Base-by-base conservation (phyloP, 768 basidiomycete genomes). In the Steccherinum ochraceum region DNA sequence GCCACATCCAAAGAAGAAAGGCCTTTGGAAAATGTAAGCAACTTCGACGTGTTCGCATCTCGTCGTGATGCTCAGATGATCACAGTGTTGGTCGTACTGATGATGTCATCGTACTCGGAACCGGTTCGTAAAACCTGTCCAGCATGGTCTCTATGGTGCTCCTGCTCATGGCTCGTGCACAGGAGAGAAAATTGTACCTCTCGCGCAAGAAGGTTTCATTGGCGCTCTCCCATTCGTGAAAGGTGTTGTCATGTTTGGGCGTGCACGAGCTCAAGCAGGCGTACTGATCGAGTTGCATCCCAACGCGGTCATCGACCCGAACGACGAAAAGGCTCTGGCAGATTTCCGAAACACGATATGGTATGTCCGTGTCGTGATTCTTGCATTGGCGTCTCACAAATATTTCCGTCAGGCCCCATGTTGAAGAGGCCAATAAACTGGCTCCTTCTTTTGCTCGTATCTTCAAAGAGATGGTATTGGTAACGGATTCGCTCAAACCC, bases 101-200 rank as follows among this genome's bases (percentile, higher is more conserved):
- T 51, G 75, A 77, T 46, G 73, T 73, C 50, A 72, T 76, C 50
- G 66, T 73, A 54, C 51, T 56, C 25, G 45, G 53, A 16, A 51
- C 52, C 11, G 56, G 56, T 55, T 20, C 5, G 50, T 35, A 18
- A 42, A 49, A 40, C 24, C 19, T n/a, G n/a, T n/a, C n/a, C n/a
- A n/a, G n/a, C n/a, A n/a, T n/a, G n/a, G 24, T 48, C 26, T 41
- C 20, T 24, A 23, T 42, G 51, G 13, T 73, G 72, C 12, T 57
- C n/a, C 20, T 47, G 13, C 48, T 13, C n/a, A 10, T 50, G 24
- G 21, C 46, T 16, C 16, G 18, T 11, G 45, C 12, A 12, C 46
- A 53, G 55, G 52, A 12, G 55, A 56, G 46, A 56, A 56, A 46
- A 48, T 56, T 24, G 55, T 56, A 1, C 55, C 55, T 7, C 47